Conservation (phyloP, 2,329 filamentous ascomycete species). For the Rhinocladiella mackenziei region DNA sequence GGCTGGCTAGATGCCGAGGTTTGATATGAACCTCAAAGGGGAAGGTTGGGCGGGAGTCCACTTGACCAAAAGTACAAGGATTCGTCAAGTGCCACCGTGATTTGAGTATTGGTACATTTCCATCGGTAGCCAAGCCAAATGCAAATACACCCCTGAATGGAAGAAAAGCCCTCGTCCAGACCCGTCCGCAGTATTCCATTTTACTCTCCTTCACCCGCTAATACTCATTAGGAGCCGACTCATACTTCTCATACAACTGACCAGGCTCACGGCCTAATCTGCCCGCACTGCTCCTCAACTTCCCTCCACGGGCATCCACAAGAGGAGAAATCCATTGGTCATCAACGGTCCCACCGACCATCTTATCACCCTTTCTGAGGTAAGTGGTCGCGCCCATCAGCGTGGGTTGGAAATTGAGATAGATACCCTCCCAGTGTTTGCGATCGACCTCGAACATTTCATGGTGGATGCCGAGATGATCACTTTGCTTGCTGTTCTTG, state of each 20-base stretch:
- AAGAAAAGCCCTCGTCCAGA: too few species aligned
- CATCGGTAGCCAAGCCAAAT: too few species aligned
- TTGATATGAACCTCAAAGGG: too few species aligned
- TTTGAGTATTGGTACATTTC: too few species aligned
- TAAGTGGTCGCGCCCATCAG: slow-evolving; percentile 33
- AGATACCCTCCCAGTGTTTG: slow-evolving; percentile 44
- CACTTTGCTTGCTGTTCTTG: slow-evolving; percentile 33
- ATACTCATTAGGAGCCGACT: slow-evolving; percentile 7
- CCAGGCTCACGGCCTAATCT: slow-evolving; percentile 22
- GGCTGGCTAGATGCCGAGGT: background rate
- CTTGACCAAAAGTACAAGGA: too few species aligned
- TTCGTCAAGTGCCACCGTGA: too few species aligned
- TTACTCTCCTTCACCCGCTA: background rate
- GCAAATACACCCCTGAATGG: too few species aligned
- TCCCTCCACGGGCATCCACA: slow-evolving; percentile 26
- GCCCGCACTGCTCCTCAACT: slow-evolving; percentile 25
- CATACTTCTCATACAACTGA: slow-evolving; percentile 18
- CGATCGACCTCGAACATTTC: slow-evolving; percentile 42
- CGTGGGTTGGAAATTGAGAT: slow-evolving; percentile 38
- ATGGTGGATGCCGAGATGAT: slow-evolving; percentile 45
- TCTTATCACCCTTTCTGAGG: slow-evolving; percentile 26
- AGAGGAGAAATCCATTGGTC: slow-evolving; percentile 27
- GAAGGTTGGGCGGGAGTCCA: too few species aligned
- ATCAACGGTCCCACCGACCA: slow-evolving; percentile 23
- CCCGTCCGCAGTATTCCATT: background rate